Percentiles rank a stretch among this genome's conserved stretches.
Conservation (phyloP, 1,284 basidiomycete genomes). For the Coniferiporia sulphurascens region DNA sequence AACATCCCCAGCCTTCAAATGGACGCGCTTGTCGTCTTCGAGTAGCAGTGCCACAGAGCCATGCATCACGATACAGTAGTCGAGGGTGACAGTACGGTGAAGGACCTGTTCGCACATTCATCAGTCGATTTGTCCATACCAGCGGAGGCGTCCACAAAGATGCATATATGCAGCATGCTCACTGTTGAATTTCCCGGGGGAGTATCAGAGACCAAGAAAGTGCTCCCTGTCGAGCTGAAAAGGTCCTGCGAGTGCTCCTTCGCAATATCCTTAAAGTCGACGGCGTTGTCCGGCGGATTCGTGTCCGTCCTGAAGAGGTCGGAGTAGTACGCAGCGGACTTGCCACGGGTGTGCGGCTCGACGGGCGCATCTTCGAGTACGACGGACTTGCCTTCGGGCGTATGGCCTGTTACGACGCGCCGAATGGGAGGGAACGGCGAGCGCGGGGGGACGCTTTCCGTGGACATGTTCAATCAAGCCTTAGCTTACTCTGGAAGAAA, state of each 20-base stretch:
- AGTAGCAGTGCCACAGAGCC: slow-evolving; percentile 14
- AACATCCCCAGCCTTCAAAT: slow-evolving; percentile 14
- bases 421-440: slow-evolving; percentile 7
- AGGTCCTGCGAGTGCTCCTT: slow-evolving; percentile 10
- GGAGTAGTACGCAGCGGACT: neutral
- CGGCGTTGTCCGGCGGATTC: slow-evolving; percentile 1
- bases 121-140: too few relatives aligned
- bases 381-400: slow-evolving; percentile 10
- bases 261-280: slow-evolving; percentile 8
- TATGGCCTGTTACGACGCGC: slow-evolving; percentile 19
- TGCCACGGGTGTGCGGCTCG: neutral
- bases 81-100: slow-evolving; percentile 18
- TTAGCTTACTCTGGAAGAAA: too few relatives aligned
- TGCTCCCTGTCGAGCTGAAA: slow-evolving; percentile 2
- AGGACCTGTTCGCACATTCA: too few relatives aligned
- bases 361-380: slow-evolving; percentile 11
- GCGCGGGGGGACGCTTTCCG: neutral
- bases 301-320: slow-evolving; percentile 15
- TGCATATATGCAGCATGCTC: neutral
- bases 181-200: slow-evolving; percentile 9
- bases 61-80: slow-evolving; percentile 16
- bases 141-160: neutral
- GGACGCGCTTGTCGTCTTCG: slow-evolving; percentile 10
- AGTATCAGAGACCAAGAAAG: slow-evolving; percentile 1
- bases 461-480: too few relatives aligned